Conservation (phyloP, 805 yeast genomes). For the Kodamaea jinghongensis region DNA sequence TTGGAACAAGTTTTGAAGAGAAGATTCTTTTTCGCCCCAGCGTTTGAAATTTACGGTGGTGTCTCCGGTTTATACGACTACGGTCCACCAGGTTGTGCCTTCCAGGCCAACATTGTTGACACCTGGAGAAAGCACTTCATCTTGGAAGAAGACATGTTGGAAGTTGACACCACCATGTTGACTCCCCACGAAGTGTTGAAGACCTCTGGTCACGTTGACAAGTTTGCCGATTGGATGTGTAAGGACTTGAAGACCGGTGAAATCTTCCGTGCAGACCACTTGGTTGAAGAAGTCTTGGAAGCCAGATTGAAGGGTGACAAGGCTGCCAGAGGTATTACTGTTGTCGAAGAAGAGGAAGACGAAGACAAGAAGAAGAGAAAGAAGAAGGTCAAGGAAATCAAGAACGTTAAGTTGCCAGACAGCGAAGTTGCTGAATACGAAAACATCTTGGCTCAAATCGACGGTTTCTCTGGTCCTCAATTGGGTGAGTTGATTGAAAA, state of each 20-base stretch:
- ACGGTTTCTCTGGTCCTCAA: constrained; percentile 90
- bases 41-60: constrained; percentile 97
- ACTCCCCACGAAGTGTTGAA: constrained; percentile 97
- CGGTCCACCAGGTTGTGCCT: constrained; percentile 99
- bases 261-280: constrained; percentile 97
- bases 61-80: constrained; percentile 97
- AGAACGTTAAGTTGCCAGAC: constrained; percentile 92
- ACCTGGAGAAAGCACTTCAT: constrained; percentile 97
- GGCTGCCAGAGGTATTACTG: constrained; percentile 84
- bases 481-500: constrained; percentile 85
- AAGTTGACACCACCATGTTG: constrained; percentile 96
- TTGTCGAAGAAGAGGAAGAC: constrained; percentile 53
- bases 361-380: constrained; percentile 69
- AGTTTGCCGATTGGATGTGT: constrained; percentile 99
- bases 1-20: constrained; percentile 90
- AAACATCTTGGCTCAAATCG: constrained; percentile 84
- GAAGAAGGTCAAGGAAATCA: constrained; percentile 86
- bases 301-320: constrained; percentile 94
- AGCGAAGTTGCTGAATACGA: constrained; percentile 77
- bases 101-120: constrained; percentile 93
- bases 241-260: constrained; percentile 94
- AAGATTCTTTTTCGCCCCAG: constrained; percentile 96
- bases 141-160: constrained; percentile 97
- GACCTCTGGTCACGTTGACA: constrained; percentile 99
- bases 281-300: constrained; percentile 96